Percentiles rank a stretch among this genome's conserved stretches.
phyloP scores from a whole-genome alignment of 352 stramenopile genomes.

The Globisporangium yorkense region DNA sequence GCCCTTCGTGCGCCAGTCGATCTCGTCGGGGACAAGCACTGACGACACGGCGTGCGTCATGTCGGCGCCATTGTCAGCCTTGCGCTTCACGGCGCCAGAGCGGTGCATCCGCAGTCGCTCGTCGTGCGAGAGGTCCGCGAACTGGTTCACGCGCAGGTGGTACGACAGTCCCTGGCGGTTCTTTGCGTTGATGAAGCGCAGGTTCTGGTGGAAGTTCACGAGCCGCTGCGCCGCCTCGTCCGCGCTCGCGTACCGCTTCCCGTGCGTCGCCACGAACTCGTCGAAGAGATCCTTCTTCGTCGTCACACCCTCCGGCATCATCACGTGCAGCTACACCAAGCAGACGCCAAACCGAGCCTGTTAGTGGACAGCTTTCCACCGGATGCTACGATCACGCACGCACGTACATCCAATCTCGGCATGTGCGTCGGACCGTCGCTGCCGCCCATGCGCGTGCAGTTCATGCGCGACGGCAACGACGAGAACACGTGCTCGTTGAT shows the following conservation, averaged over 20 bases:
- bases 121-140: constrained; percentile 74
- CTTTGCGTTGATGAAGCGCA: constrained; percentile 81
- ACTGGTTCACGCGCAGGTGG: constrained; percentile 74
- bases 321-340: constrained; percentile 58
- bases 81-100: constrained; percentile 39
- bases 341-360: not conserved
- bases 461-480: constrained; percentile 69
- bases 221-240: constrained; percentile 44
- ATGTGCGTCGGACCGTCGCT: constrained; percentile 41
- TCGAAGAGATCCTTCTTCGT: constrained; percentile 64
- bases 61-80: constrained; percentile 53
- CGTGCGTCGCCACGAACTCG: constrained; percentile 50
- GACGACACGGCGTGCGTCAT: constrained; percentile 33
- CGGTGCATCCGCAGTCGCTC: constrained; percentile 52
- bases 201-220: constrained; percentile 74
- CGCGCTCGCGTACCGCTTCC: constrained; percentile 51
- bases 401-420: constrained; percentile 57
- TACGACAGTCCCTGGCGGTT: constrained; percentile 82
- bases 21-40: constrained; percentile 44
- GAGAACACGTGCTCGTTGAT: constrained; percentile 62
- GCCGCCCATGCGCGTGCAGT: constrained; percentile 62
- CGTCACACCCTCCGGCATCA: constrained; percentile 62
- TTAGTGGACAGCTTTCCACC: not conserved
- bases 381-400: not conserved
- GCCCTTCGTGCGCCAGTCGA: constrained; percentile 84